Conservation (phyloP, 345 rosid genomes). For the Camelina sativa region DNA sequence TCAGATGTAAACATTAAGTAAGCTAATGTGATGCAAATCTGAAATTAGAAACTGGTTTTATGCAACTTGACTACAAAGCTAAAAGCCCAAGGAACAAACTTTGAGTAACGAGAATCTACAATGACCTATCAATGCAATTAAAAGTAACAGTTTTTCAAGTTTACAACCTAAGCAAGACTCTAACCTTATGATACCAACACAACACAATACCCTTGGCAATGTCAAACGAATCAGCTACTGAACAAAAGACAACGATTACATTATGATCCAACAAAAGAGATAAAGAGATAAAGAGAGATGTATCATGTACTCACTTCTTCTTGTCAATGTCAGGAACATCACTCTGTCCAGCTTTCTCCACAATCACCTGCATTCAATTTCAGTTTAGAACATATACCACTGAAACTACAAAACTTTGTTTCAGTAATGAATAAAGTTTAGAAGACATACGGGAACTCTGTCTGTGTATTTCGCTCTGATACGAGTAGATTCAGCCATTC, state of each 20-base stretch:
- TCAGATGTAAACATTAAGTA: background rate
- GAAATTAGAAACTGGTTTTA: no score
- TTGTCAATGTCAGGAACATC: constrained; percentile 85
- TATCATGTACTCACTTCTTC: constrained; percentile 73
- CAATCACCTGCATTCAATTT: constrained; percentile 62
- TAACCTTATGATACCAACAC: background rate
- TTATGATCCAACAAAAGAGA: constrained; percentile 5
- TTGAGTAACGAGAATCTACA: background rate
- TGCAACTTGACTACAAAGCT: background rate
- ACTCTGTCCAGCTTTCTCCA: constrained; percentile 80
- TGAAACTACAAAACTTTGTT: background rate
- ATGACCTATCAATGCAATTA: background rate
- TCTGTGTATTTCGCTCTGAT: constrained; percentile 40
- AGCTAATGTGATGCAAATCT: background rate
- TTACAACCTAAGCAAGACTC: background rate
- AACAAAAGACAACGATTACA: no score
- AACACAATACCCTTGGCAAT: background rate
- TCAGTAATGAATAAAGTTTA: background rate
- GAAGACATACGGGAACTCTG: constrained; percentile 41
- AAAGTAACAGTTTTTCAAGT: background rate
- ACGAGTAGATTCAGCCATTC: constrained; percentile 46
- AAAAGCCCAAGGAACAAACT: background rate
- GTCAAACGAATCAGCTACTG: background rate
- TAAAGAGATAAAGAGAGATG: background rate
- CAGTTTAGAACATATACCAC: constrained; percentile 9